phyloP scores from a whole-genome alignment of 2,329 filamentous ascomycete genomes.

The Dothidotthia symphoricarpi region DNA sequence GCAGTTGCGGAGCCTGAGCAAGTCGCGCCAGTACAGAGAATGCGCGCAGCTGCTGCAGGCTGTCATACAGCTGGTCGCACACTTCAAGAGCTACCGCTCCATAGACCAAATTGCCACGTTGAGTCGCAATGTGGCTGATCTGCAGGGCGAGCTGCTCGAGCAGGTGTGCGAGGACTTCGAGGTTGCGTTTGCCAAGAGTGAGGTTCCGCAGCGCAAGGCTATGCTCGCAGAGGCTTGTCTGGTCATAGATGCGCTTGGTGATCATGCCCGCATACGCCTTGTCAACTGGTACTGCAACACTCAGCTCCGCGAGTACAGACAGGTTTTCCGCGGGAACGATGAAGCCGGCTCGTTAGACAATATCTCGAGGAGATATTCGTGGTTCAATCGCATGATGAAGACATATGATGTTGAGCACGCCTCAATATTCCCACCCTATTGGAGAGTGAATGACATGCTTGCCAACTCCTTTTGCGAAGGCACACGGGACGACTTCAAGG shows the following conservation, averaged over 20 bases:
- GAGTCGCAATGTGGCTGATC: slow-evolving; percentile 86
- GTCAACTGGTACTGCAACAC: slow-evolving; percentile 99
- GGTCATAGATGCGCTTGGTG: slow-evolving; percentile 92
- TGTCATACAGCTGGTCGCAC: slow-evolving; percentile 94
- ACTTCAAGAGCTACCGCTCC: slow-evolving; percentile 96
- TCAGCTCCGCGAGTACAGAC: slow-evolving; percentile 88
- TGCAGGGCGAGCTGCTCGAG: slow-evolving; percentile 89
- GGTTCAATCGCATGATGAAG: slow-evolving; percentile 95
- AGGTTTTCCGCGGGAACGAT: slow-evolving; percentile 93
- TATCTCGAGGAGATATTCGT: slow-evolving; percentile 89
- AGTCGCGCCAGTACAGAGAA: slow-evolving; percentile 87
- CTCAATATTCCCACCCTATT: slow-evolving; percentile 78
- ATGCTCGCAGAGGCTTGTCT: slow-evolving; percentile 83
- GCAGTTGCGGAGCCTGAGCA: slow-evolving; percentile 79
- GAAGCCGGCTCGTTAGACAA: slow-evolving; percentile 96
- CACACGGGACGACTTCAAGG: slow-evolving; percentile 92
- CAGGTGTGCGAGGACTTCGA: slow-evolving; percentile 99
- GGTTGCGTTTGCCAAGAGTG: slow-evolving; percentile 84
- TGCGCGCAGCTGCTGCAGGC: slow-evolving; percentile 92
- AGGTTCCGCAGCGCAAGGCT: slow-evolving; percentile 67
- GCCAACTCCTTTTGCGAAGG: slow-evolving; percentile 93
- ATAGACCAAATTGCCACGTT: slow-evolving; percentile 97
- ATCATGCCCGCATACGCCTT: slow-evolving; percentile 75
- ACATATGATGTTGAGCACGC: slow-evolving; percentile 93
- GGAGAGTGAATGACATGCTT: slow-evolving; percentile 87